Percentiles rank a stretch among this genome's conserved stretches.
Conservation (phyloP, 306 rosid genomes). For the Rosa chinensis region DNA sequence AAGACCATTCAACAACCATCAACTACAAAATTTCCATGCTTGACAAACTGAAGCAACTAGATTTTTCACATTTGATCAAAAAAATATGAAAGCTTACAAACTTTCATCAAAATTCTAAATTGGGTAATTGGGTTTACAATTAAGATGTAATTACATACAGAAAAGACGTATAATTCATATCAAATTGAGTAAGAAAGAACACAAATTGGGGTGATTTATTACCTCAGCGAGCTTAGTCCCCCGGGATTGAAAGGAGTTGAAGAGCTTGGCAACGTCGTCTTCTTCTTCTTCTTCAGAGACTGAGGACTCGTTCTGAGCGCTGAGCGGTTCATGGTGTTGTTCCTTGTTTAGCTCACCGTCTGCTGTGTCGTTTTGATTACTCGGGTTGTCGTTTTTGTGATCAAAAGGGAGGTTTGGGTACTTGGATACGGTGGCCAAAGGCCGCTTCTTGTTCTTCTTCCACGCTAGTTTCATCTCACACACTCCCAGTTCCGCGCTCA, state of each 20-base stretch:
- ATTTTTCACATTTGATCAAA: neutral
- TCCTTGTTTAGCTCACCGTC: neutral
- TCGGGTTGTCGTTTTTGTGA: neutral
- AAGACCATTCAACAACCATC: neutral
- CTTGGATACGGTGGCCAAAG: slow-evolving; percentile 21
- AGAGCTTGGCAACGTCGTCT: slow-evolving; percentile 16
- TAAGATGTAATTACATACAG: neutral
- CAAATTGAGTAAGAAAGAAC: neutral
- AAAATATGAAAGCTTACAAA: neutral
- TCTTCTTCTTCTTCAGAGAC: slow-evolving; percentile 15
- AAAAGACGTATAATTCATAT: neutral
- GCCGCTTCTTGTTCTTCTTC: slow-evolving; percentile 46
- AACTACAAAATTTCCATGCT: neutral
- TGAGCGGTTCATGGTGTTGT: neutral
- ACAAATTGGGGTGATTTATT: neutral
- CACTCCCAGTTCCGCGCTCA: neutral
- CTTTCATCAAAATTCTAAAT: neutral
- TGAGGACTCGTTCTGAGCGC: neutral
- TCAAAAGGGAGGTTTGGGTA: slow-evolving; percentile 44
- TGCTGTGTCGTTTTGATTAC: neutral
- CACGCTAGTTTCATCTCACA: slow-evolving; percentile 45
- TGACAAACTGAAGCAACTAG: neutral
- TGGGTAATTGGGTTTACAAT: neutral
- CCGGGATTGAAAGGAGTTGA: slow-evolving; percentile 33
- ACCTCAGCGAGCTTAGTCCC: slow-evolving; percentile 54